Evolutionary conservation across 225 moss, liverwort and hornwort species (phyloP), one percentile per base, ranked within the genome.

Genomic region (Rhytidiadelphus loreus): DNA sequence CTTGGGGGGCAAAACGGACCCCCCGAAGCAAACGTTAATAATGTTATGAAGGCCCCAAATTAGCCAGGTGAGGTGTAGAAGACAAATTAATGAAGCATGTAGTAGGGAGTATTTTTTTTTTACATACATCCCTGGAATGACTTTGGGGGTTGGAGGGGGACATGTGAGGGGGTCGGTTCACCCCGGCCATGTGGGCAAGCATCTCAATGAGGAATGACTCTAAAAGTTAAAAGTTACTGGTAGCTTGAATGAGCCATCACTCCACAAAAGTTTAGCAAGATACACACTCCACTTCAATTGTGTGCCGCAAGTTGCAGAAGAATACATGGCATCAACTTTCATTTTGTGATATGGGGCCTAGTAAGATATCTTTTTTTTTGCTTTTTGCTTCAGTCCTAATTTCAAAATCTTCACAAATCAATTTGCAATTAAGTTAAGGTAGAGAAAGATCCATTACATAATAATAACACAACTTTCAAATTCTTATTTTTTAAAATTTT

Each of bases 291-390:
- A 16, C 9, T 46, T 59, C 50, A 52, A 24, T 19, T 50, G 41
- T 50, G 41, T 33, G 30, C 33, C 50, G 4, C 52, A 60, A 85
- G 61, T 52, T 79, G 85, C 69, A 19, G 5, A 29, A 46, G 30
- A 57, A 77, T 48, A 48, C 84, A 35, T n/a, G n/a, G n/a, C 73
- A 11, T 29, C 18, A 73, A 44, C 29, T 28, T 44, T 28, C 3
- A 43, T 43, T 72, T 72, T n/a, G 6, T 16, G 44, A 28, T 72
- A 71, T 5, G n/a, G n/a, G n/a, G n/a, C n/a, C n/a, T n/a, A n/a
- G n/a, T n/a, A n/a, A n/a, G n/a, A n/a, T 6, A 29, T 3, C 7
- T 13, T 7, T 33, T 13, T 2, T 39, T n/a, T 22, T 3, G 1
- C 16, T 43, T 26, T 26, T 70, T 44, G 26, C 44, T 44, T 71